Base-by-base conservation (phyloP, 2,329 filamentous ascomycete species). In the Microsporum canis region DNA sequence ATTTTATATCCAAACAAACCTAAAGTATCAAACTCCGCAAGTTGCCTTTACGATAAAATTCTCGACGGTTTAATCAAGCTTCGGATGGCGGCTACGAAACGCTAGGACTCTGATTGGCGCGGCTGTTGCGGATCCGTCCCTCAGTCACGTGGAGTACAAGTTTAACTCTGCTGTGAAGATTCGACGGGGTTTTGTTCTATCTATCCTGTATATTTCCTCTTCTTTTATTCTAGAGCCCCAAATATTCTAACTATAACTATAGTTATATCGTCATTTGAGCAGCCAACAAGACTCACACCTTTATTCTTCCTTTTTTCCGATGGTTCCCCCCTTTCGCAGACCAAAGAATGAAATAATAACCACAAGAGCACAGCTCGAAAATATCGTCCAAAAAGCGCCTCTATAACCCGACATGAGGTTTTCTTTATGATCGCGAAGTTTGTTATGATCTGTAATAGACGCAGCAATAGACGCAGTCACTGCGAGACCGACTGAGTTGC, bases 401-500 rank as follows among this genome's bases (percentile, higher is more conserved):
- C 57, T 56, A 51, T 63, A 63, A 5, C 62, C 61, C 39, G 58
- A 27, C 59, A 64, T 59, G 39, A 59, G 17, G 33, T 23, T 38
- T 34, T 58, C 58, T 33, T 53, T 58, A 27, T 60, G 58, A 17
- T 39, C 53, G 3, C 33, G 57, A 55, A 29, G 23, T 10, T 17
- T 31, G n/a, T 53, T 49, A 17, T 63, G 61, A 12, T 63, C 61
- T 43, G 39, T 59, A 7, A 61, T 57, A 36, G 49, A 60, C 14
- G 60, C 51, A 2, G 71, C 69, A 31, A 84, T 78, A 0, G 79
- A 77, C 5, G 78, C 78, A 60, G 78, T 77, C 1, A 81, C 69
- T 3, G 80, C 80, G 2, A 84, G 67, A 0, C 80, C 81, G 0
- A 84, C 72, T 0, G 78, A 76, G 17, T 76, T 78, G 0, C 83